Percentiles rank a stretch among this genome's conserved stretches.
phyloP scores from a whole-genome alignment of 2,329 filamentous ascomycete genomes.

The Paracoccidioides brasiliensis region DNA sequence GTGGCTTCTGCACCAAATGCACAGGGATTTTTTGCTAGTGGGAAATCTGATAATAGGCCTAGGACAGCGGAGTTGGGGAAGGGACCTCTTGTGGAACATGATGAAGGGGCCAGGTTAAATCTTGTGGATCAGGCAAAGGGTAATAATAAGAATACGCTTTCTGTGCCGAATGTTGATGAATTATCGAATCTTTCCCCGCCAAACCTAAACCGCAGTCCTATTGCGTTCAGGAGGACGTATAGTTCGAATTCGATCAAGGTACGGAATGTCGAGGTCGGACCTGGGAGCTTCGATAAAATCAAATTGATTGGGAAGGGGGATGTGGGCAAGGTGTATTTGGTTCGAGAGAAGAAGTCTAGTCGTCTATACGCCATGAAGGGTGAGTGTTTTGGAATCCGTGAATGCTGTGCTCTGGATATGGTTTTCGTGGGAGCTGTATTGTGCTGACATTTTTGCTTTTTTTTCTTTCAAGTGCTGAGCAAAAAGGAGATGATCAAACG shows the following conservation, averaged over 20 bases:
- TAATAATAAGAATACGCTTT: conserved; percentile 12
- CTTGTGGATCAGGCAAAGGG: conserved; percentile 37
- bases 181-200: conserved; percentile 38
- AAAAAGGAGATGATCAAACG: conserved; percentile 99
- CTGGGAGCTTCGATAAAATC: conserved; percentile 96
- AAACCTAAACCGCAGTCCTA: conserved; percentile 49
- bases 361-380: conserved; percentile 98
- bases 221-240: conserved; percentile 85
- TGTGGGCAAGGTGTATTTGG: conserved; percentile 95
- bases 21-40: conserved; percentile 68
- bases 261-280: conserved; percentile 88
- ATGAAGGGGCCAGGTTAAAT: conserved; percentile 39
- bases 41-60: conserved; percentile 53
- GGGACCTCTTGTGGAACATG: conserved; percentile 55
- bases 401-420: not conserved
- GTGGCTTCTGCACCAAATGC: conserved; percentile 96
- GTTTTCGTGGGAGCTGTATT: not conserved
- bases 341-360: conserved; percentile 93
- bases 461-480: conserved; percentile 59
- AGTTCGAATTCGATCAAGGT: conserved; percentile 99
- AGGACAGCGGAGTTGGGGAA: conserved; percentile 78
- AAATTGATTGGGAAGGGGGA: conserved; percentile 98
- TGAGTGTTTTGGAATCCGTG: conserved; percentile 31
- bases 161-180: conserved; percentile 20
- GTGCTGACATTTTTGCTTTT: conserved; percentile 12